Evolutionary conservation across 352 stramenopile genomes (phyloP), one percentile per base, ranked within the genome.

Genomic region (Phytophthora tentaculata): DNA sequence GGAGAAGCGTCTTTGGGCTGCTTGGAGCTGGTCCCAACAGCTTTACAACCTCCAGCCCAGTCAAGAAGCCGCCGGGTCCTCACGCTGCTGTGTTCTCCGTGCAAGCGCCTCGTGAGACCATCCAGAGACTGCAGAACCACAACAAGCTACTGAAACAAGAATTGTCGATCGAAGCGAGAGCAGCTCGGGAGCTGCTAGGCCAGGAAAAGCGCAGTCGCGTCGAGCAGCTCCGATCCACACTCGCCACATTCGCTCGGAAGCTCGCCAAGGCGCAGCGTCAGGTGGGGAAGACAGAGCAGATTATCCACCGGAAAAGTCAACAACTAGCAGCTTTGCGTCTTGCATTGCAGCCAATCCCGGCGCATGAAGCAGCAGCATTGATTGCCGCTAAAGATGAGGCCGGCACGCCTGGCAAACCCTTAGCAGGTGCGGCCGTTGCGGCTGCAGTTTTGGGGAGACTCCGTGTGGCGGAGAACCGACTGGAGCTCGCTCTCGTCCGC

Each of bases 111-210:
- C 82, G 81, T 26, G 80, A 88, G 23, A 83, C 84, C 60, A 91
- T 94, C 69, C 76, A 84, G 55, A 77, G 86, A 69, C 70, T 94
- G 28, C 79, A 94, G 37, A 79, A 90, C 56, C 83, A 80, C 43
- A 91, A 93, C 61, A 84, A 93, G 50, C 72, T 91, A 47, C 77
- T 94, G 44, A 88, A 87, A 66, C 78, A 90, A 56, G 82, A 92
- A 64, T 69, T 94, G 9, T 74, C 83, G 39, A 93, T 93, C 49
- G 85, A 93, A 49, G 77, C 59, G 44, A 77, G 85, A 54, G 83
- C 89, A 16, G 80, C 81, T 19, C 76, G 79, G 19, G 67, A 76
- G 29, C 58, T 93, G 44, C 62, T 91, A 16, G 73, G 79, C 0
- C 60, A 79, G 8, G 83, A 90, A 7, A 90, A 91, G 55, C 76